phyloP scores from a whole-genome alignment of 2,329 filamentous ascomycete genomes.

The Aspergillus melleus region DNA sequence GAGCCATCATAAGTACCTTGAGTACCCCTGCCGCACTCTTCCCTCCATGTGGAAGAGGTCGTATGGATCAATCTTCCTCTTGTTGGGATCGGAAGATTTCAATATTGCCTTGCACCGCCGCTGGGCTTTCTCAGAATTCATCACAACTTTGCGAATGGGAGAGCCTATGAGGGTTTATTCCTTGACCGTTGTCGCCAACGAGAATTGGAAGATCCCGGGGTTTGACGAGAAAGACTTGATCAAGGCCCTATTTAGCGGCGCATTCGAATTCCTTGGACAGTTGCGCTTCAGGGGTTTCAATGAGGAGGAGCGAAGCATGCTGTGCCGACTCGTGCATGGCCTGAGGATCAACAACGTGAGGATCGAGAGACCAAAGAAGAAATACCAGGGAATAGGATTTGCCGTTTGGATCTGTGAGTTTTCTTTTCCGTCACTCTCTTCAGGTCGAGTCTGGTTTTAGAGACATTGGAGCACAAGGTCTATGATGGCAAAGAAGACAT shows the following conservation, averaged over 20 bases:
- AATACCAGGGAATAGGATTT: slow-evolving; percentile 7
- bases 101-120: slow-evolving; percentile 14
- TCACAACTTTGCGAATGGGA: slow-evolving; percentile 10
- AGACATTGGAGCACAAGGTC: slow-evolving; percentile 46
- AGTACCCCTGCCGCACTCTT: slow-evolving; percentile 6
- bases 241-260: slow-evolving; percentile 15
- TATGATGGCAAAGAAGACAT: slow-evolving; percentile 44
- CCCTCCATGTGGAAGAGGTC: slow-evolving; percentile 9
- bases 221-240: slow-evolving; percentile 18
- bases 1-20: slow-evolving; percentile 3
- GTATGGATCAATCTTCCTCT: slow-evolving; percentile 12
- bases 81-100: slow-evolving; percentile 15
- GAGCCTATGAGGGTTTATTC: slow-evolving; percentile 12
- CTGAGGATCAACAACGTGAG: slow-evolving; percentile 7
- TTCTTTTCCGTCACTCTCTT: background rate
- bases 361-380: slow-evolving; percentile 12
- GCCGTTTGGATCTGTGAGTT: slow-evolving; percentile 15
- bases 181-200: slow-evolving; percentile 14
- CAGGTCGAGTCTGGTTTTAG: slow-evolving; percentile 20
- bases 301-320: slow-evolving; percentile 8
- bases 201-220: slow-evolving; percentile 17
- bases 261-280: slow-evolving; percentile 15
- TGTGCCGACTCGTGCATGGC: slow-evolving; percentile 8
- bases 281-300: slow-evolving; percentile 17
- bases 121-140: slow-evolving; percentile 15